Base-by-base conservation (phyloP, 768 basidiomycete species). In the Mycena capillaripes region DNA sequence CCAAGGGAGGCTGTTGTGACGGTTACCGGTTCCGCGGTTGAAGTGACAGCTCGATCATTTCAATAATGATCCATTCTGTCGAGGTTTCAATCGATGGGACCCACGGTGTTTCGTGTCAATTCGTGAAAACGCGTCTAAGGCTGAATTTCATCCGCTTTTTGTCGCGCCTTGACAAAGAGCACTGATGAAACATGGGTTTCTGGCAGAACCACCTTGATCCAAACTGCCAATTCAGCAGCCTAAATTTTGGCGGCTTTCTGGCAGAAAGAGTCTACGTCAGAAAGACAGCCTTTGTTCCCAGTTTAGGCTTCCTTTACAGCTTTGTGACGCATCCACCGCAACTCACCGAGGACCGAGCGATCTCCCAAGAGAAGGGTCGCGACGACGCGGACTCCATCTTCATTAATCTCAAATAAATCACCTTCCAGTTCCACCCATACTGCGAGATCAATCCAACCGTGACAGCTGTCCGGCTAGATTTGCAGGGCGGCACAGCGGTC, bases 401-500 rank as follows among this genome's bases (percentile, higher is more conserved):
- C 23, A 64, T 64, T 53, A 55, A 55, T 55, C 63, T 52, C 30
- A 19, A 32, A 19, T 53, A 38, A 64, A 32, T 50, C 44, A 38
- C 21, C 1, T 1, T 3, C 34, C 25, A n/a, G 4, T 2, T 2
- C 34, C 17, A 25, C 16, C 10, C 52, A n/a, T n/a, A 19, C 12
- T n/a, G 38, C 53, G 21, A 16, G 48, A 64, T 64, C 62, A 40
- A 4, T 53, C 36, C 14, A 64, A 38, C 25, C 34, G 19, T 66
- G 63, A 65, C 64, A 66, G 38, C 53, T 56, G 64, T 66, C 64
- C 25, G 60, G 60, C 4, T 23, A n/a, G 62, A 52, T 66, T 56
- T 56, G 42, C 63, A 36, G 32, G 48, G 14, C 19, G n/a, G n/a
- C n/a, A n/a, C n/a, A n/a, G n/a, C 10, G 19, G 40, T 12, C 42